Evolutionary conservation across 2,329 filamentous ascomycete genomes (phyloP), one percentile per base, ranked within the genome.

Genomic region (Exophiala bonariae): DNA sequence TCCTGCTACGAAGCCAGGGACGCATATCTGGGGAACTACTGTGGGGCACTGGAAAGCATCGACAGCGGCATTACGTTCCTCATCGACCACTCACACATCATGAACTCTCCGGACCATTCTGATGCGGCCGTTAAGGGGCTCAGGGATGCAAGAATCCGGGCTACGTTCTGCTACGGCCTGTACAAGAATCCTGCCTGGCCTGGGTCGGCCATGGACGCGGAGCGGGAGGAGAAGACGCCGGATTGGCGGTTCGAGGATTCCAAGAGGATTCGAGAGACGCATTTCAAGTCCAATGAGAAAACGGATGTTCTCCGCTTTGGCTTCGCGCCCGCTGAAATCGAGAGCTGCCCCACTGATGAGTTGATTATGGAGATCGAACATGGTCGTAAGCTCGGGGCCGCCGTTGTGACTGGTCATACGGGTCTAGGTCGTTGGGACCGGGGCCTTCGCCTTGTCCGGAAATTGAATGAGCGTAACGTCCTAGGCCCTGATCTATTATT

Each of bases 71-170:
- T 45, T 34, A 45, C 47, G 13, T 30, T 30, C 19, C 26, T 45
- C 11, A 26, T 49, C 19, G 47, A 49, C 41, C 41, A 49, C 33
- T 44, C 33, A n/a, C 36, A 49, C 17, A 49, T 49, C n/a, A 44
- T 44, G 41, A 49, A 49, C 11, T 58, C 61, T 0, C 44, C 59
- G 3, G 61, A 49, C 10, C 47, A 49, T 31, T 28, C 47, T 18
- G 32, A 49, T 31, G 47, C 47, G 2, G 47, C 47, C 11, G 28
- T 45, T 16, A 32, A 45, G 23, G 41, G 28, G 16, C 41, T 49
- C 2, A 28, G 30, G 30, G 47, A 49, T 16, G 41, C 41, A 17
- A 49, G 41, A 17, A 45, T 49, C 41, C 17, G 47, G 14, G 41
- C 33, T 8, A 31, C 41, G 8, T 49, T 49, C 35, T 48, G 45